phyloP scores from a whole-genome alignment of 2,329 filamentous ascomycete species.

The Fusarium pilosicola region DNA sequence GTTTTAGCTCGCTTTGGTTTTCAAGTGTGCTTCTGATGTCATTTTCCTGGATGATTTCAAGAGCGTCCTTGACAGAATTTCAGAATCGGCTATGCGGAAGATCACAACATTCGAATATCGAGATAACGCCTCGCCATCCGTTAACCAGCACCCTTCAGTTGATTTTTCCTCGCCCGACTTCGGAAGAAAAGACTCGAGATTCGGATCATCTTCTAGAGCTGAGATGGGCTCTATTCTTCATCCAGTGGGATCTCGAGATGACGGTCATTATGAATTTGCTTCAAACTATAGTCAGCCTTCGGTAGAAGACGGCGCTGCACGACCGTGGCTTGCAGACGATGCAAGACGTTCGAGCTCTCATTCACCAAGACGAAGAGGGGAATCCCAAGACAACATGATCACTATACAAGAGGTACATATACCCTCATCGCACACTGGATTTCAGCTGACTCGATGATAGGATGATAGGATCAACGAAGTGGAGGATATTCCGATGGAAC shows the following conservation, averaged over 20 bases:
- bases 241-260: not conserved
- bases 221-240: not conserved
- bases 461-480: not conserved
- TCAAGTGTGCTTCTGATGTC: constrained; percentile 31
- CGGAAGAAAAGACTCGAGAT: not conserved
- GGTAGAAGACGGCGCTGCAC: not conserved
- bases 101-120: constrained; percentile 18
- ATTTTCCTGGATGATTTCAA: constrained; percentile 30
- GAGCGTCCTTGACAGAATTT: constrained; percentile 20
- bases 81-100: constrained; percentile 27
- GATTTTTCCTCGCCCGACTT: not conserved
- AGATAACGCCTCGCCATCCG: not conserved
- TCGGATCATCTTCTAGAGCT: not conserved
- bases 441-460: not conserved
- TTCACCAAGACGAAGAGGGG: not conserved
- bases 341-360: not conserved
- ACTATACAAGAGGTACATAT: not conserved
- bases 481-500: not conserved
- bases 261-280: not conserved
- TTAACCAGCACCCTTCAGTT: not conserved
- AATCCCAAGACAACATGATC: not conserved
- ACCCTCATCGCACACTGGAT: fast-evolving
- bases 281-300: not conserved
- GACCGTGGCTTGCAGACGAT: not conserved
- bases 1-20: constrained; percentile 12